Evolutionary conservation across 257 asterid species (phyloP).

Genomic region (Nicotiana noctiflora): DNA sequence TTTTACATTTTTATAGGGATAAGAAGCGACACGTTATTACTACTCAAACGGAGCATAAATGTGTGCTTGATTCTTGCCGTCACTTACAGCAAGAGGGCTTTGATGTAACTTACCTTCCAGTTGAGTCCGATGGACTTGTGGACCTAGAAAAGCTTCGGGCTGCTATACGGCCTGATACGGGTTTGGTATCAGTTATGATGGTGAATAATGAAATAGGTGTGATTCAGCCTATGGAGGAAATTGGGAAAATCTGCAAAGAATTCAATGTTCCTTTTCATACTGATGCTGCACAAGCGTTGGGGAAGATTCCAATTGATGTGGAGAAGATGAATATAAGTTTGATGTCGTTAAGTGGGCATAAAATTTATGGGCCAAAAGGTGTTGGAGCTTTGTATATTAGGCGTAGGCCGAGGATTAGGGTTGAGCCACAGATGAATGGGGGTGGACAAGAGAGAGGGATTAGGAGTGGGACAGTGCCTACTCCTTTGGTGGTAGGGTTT

Average conservation of each 20-base stretch:
- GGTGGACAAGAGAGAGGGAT: constrained; percentile 99
- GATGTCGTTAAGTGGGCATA: constrained; percentile 97
- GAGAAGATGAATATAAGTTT: constrained; percentile 82
- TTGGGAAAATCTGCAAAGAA: constrained; percentile 83
- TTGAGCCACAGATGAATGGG: constrained; percentile 96
- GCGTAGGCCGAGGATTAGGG: constrained; percentile 90
- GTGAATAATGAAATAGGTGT: constrained; percentile 98
- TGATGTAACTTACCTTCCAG: constrained; percentile 87
- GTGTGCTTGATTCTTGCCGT: constrained; percentile 90
- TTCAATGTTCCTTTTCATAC: constrained; percentile 73
- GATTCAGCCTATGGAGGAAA: constrained; percentile 83
- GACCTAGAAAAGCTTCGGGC: constrained; percentile 58
- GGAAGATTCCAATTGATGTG: constrained; percentile 84
- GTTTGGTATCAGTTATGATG: constrained; percentile 87
- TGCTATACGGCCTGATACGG: constrained; percentile 80
- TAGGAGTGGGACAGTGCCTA: constrained; percentile 94
- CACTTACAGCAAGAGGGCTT: constrained; percentile 89
- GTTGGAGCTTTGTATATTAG: constrained; percentile 87
- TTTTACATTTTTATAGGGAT: constrained; percentile 73
- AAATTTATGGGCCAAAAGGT: constrained; percentile 94
- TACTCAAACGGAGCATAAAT: constrained; percentile 96
- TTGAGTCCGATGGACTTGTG: constrained; percentile 61
- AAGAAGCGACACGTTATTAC: constrained; percentile 96
- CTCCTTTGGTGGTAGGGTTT: constrained; percentile 91
- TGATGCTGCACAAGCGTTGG: constrained; percentile 92